Base-by-base conservation (phyloP, 805 yeast genomes). In the Cyberlindnera veronae region DNA sequence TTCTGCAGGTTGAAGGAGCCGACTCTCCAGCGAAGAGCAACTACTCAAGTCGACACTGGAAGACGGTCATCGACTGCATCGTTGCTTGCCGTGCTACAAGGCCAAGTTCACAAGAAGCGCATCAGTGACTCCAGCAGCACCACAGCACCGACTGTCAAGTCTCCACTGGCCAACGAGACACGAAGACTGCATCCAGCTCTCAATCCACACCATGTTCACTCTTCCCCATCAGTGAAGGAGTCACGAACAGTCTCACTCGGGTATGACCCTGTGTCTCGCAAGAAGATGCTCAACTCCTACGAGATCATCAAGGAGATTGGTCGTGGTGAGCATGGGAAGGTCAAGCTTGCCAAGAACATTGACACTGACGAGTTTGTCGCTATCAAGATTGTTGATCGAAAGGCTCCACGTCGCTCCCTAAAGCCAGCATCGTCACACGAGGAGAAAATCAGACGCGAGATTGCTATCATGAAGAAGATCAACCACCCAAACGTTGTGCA, bases 291-390 rank as follows among this genome's bases (percentile, higher is more conserved):
- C 46, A 93, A 93, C 63, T 80, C 95, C 0, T 93, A 90, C 59
- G 99, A 93, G 62, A 85, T 93, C 27, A 64, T 89, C 22, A 71
- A 75, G 19, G 97, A 90, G 64, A 70, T 93, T 21, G 99, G 99
- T 10, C 72, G 85, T 26, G 99, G 99, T n/a, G 96, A 90, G 61
- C 98, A 91, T 63, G 98, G 99, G n/a, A 91, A 88, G 61, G 99
- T 93, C 31, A 93, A 93, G 60, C 71, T 93, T 15, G 99, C 95
- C 0, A 76, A 76, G 44, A 91, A 90, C 58, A 62, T 81, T 39
- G 69, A 74, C n/a, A 62, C 71, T 6, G 69, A 74, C 32, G 79
- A 74, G 49, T 67, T 77, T 23, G 95, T 88, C n/a, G 99, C 99
- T 4, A 89, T 93, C 41, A 93, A 93, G 60, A 86, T 93, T 37